Conservation (phyloP, 352 stramenopile genomes). For the Pythium phragmiticola region DNA sequence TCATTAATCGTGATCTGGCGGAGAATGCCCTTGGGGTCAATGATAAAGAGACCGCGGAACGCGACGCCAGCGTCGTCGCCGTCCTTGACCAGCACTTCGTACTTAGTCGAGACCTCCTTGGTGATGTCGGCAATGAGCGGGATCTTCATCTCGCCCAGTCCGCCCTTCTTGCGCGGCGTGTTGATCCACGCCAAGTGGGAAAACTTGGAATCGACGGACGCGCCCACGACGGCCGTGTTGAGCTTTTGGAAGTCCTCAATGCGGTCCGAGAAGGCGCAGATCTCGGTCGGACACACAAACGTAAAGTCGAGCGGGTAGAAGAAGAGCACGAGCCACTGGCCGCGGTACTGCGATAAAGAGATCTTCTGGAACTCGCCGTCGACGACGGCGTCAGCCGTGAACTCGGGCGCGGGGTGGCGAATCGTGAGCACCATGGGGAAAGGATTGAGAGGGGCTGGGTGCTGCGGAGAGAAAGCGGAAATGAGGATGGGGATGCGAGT, state of each 20-base stretch:
- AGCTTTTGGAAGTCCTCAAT: conserved; percentile 79
- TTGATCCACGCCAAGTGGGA: conserved; percentile 90
- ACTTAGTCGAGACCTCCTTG: conserved; percentile 82
- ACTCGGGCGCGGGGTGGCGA: conserved; percentile 63
- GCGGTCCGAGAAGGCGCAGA: conserved; percentile 87
- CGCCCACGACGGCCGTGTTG: conserved; percentile 69
- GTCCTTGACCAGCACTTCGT: conserved; percentile 82
- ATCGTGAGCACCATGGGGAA: conserved; percentile 60
- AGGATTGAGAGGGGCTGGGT: background rate
- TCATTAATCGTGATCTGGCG: conserved; percentile 90
- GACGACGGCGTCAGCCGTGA: conserved; percentile 78
- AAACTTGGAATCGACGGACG: conserved; percentile 88
- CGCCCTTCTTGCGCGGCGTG: conserved; percentile 86
- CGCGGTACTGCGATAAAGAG: conserved; percentile 83
- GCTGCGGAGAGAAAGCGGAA: background rate
- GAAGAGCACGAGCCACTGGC: conserved; percentile 91
- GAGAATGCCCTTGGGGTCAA: conserved; percentile 81
- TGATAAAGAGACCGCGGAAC: conserved; percentile 90
- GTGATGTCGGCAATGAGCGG: conserved; percentile 88
- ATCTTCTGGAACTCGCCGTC: conserved; percentile 84
- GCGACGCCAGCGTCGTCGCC: conserved; percentile 68
- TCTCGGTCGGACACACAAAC: conserved; percentile 92
- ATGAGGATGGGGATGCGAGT: background rate
- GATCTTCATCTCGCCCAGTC: conserved; percentile 90
- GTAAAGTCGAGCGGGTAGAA: conserved; percentile 93